phyloP scores from a whole-genome alignment of 805 yeast species.

The Nakazawaea anatomiae region DNA sequence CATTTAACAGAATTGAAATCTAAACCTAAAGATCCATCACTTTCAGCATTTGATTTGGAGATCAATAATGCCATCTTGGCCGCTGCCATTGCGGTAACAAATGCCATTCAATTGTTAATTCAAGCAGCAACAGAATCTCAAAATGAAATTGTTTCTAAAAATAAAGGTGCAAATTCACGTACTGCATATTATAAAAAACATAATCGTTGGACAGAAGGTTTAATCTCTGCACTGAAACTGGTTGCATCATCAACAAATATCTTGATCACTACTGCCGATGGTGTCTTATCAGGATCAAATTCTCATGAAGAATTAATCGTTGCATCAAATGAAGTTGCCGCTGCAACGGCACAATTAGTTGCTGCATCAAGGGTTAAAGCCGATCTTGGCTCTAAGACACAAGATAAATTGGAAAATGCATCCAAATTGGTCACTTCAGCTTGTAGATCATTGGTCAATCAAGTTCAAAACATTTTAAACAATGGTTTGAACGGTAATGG shows the following conservation, averaged over 20 bases:
- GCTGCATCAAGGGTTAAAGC: slow-evolving; percentile 90
- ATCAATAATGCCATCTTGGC: slow-evolving; percentile 71
- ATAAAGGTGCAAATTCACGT: slow-evolving; percentile 57
- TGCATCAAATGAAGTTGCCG: slow-evolving; percentile 87
- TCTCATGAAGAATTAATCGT: slow-evolving; percentile 81
- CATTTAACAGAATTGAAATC: slow-evolving; percentile 48
- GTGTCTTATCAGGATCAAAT: slow-evolving; percentile 58
- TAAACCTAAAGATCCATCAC: slow-evolving; percentile 42
- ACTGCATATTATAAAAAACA: slow-evolving; percentile 81
- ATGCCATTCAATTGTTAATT: slow-evolving; percentile 68
- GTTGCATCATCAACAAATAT: slow-evolving; percentile 79
- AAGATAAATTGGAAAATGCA: slow-evolving; percentile 64
- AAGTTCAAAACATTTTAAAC: slow-evolving; percentile 53
- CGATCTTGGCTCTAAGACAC: slow-evolving; percentile 67
- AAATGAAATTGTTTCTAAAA: slow-evolving; percentile 69
- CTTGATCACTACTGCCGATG: slow-evolving; percentile 84
- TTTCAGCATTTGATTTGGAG: slow-evolving; percentile 53
- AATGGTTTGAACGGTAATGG: slow-evolving; percentile 19
- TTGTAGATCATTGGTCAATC: slow-evolving; percentile 63
- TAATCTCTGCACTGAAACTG: slow-evolving; percentile 82
- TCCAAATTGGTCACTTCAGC: slow-evolving; percentile 69
- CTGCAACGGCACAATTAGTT: slow-evolving; percentile 87
- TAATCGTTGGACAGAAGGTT: slow-evolving; percentile 91
- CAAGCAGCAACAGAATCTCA: slow-evolving; percentile 77
- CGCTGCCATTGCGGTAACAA: slow-evolving; percentile 76